Conservation (phyloP, 345 rosid species). For the Boechera retrofracta region DNA sequence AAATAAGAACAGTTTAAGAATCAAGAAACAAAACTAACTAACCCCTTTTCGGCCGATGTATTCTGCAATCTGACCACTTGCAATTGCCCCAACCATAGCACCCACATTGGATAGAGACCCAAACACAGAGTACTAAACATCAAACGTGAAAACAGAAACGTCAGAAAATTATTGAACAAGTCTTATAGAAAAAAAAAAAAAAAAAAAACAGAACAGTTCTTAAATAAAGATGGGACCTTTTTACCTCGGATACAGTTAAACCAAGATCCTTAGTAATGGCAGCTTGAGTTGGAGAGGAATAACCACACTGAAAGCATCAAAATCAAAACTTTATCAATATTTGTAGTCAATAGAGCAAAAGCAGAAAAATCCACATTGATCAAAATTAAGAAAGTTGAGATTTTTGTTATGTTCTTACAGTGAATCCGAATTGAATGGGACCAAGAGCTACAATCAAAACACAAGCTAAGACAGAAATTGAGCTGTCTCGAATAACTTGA, state of each 20-base stretch:
- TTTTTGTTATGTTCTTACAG: slow-evolving; percentile 51
- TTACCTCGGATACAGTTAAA: slow-evolving; percentile 81
- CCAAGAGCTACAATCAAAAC: slow-evolving; percentile 95
- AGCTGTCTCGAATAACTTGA: slow-evolving; percentile 79
- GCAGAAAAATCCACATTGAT: background rate
- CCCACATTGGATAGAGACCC: slow-evolving; percentile 97
- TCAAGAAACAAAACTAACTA: slow-evolving; percentile 16
- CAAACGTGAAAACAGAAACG: slow-evolving; percentile 22
- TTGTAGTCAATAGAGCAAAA: background rate
- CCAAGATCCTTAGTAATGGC: slow-evolving; percentile 75
- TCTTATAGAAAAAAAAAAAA: background rate
- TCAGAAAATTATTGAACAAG: slow-evolving; percentile 35
- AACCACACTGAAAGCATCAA: slow-evolving; percentile 63
- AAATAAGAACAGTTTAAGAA: background rate
- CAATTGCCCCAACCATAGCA: slow-evolving; percentile 97
- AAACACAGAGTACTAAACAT: slow-evolving; percentile 75
- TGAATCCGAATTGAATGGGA: slow-evolving; percentile 97
- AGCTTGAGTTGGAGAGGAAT: slow-evolving; percentile 91
- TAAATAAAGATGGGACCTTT: slow-evolving; percentile 13
- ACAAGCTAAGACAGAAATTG: slow-evolving; percentile 88
- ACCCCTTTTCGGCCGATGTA: slow-evolving; percentile 96
- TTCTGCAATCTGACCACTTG: slow-evolving; percentile 95
- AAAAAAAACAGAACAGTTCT: slow-evolving; percentile 21
- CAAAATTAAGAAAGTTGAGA: slow-evolving; percentile 21
- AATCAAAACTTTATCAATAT: background rate